Conservation (phyloP, 495 filamentous ascomycete genomes). For the Neurospora sp. region DNA sequence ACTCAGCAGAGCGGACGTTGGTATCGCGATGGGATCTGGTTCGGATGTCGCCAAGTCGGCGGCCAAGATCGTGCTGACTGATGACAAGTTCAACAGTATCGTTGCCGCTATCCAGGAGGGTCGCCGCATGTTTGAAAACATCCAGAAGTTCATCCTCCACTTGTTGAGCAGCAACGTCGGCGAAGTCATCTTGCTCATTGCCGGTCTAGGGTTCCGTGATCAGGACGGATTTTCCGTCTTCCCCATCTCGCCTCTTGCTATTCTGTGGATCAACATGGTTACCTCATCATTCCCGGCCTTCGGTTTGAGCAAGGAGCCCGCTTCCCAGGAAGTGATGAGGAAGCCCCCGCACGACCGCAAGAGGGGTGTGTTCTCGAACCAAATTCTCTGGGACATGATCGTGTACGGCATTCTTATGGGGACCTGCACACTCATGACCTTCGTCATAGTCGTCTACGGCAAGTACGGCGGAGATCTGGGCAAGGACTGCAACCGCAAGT, state of each 20-base stretch:
- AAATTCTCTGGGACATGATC: constrained; percentile 63
- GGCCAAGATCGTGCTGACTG: constrained; percentile 76
- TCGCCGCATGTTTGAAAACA: constrained; percentile 66
- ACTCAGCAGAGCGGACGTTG: constrained; percentile 67
- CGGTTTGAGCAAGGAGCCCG: constrained; percentile 61
- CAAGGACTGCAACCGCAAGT: constrained; percentile 52
- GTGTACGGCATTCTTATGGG: constrained; percentile 66
- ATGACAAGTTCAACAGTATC: constrained; percentile 81
- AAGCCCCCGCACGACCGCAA: constrained; percentile 59
- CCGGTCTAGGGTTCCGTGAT: constrained; percentile 66
- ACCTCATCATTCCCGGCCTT: constrained; percentile 68
- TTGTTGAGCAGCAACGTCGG: constrained; percentile 64
- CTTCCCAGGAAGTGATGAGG: constrained; percentile 56
- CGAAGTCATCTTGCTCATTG: constrained; percentile 60
- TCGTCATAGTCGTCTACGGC: constrained; percentile 60
- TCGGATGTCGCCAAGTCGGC: constrained; percentile 88
- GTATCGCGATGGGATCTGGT: constrained; percentile 80
- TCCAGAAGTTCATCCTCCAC: constrained; percentile 74
- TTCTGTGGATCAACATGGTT: constrained; percentile 71
- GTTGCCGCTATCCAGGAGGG: constrained; percentile 66
- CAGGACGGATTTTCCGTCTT: constrained; percentile 54
- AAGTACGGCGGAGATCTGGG: constrained; percentile 48
- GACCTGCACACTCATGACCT: constrained; percentile 53
- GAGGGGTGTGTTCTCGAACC: constrained; percentile 57
- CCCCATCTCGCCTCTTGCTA: constrained; percentile 63